These are phyloP conservation scores for Rhizophagus prolifer DNA, from an alignment of 192 early-diverging fungal species.

Conservation along the genomic window DNA sequence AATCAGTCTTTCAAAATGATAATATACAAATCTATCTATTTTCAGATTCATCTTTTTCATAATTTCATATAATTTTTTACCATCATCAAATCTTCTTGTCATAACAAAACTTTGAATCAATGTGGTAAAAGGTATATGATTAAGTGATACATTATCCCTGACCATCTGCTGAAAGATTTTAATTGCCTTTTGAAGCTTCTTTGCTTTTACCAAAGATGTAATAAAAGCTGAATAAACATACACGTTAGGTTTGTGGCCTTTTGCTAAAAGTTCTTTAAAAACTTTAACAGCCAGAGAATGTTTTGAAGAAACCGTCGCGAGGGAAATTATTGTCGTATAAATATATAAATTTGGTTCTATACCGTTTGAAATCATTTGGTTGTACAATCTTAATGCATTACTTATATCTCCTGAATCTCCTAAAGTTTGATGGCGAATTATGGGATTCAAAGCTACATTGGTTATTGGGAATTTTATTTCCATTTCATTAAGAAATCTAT, in stretches of 20 bases:
- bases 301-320: not conserved
- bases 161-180: not conserved
- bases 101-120: conserved; percentile 15
- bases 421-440: not conserved
- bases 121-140: not conserved
- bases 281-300: not conserved
- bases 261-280: conserved; percentile 1
- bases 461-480: not conserved
- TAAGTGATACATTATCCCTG: not conserved
- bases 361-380: not conserved
- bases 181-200: not conserved
- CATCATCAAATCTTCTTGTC: not conserved
- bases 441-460: not conserved
- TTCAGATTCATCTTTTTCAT: conserved; percentile 11
- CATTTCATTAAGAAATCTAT: not conserved
- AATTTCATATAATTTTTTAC: conserved; percentile 7
- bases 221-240: conserved; percentile 13
- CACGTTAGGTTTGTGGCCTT: not conserved
- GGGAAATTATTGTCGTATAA: conserved; percentile 8
- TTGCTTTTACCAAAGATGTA: not conserved
- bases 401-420: not conserved
- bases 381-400: not conserved
- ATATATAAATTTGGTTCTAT: conserved; percentile 5
- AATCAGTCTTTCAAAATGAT: conserved; percentile 1
- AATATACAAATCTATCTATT: conserved; percentile 5